Conservation (phyloP, 2,329 filamentous ascomycete species). For the Aphanocladium album region DNA sequence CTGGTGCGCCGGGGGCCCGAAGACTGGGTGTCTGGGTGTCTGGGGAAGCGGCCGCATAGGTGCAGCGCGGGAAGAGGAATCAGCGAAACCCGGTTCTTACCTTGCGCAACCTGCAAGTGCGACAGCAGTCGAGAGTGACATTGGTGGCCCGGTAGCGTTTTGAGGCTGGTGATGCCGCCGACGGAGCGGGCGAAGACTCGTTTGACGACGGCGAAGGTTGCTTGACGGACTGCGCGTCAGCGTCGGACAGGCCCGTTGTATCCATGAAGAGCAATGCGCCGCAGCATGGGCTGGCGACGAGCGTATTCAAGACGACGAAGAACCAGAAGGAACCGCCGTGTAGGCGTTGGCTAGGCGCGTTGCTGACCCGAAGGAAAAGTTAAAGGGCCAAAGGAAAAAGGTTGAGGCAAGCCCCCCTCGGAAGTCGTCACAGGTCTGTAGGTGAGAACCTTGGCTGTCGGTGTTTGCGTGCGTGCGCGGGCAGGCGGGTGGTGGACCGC, state of each 20-base stretch:
- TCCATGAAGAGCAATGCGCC: conserved; percentile 4
- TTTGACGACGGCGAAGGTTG: conserved; percentile 10
- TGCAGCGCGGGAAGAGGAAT: not conserved
- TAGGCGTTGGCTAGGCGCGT: not conserved
- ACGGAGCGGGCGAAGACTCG: conserved; percentile 11
- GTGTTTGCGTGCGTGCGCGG: not conserved
- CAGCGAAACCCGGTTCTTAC: conserved; percentile 19
- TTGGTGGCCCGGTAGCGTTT: conserved; percentile 29
- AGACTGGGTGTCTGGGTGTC: too few relatives aligned
- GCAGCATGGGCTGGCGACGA: not conserved
- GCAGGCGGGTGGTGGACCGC: not conserved
- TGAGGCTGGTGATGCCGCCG: conserved; percentile 19
- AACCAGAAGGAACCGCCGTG: not conserved
- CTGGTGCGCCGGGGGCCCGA: not conserved
- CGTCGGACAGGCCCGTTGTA: not conserved
- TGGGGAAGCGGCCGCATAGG: not conserved
- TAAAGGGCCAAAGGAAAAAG: not conserved
- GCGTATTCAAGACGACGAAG: not conserved
- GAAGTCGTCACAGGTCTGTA: not conserved
- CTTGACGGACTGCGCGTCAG: conserved; percentile 2
- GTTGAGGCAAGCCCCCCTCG: not conserved
- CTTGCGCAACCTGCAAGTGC: conserved; percentile 35
- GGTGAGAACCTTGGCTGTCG: not conserved
- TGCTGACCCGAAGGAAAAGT: not conserved
- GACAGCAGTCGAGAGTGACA: conserved; percentile 28